Percentiles rank a stretch among this genome's conserved stretches.
These are phyloP conservation scores for Kwoniella shivajii DNA, from an alignment of 1,284 basidiomycete species.

Conservation along the genomic window DNA sequence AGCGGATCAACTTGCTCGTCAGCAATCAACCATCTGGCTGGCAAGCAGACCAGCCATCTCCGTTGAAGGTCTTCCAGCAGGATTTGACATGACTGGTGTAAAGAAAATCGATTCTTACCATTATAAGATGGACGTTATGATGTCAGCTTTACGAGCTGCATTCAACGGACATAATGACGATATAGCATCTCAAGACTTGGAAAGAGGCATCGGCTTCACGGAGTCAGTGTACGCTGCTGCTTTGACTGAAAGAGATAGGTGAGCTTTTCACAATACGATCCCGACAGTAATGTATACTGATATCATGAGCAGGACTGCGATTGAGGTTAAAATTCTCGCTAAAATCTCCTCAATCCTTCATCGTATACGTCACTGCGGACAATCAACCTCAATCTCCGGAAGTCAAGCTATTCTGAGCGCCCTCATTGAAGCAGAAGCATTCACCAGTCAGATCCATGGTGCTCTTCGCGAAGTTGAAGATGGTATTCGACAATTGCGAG, in stretches of 20 bases:
- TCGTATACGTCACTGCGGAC: conserved; percentile 25
- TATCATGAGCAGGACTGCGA: conserved; percentile 6
- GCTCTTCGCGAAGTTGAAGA: conserved; percentile 39
- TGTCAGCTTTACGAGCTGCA: conserved; percentile 69
- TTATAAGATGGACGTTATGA: conserved; percentile 65
- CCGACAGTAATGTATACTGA: neutral
- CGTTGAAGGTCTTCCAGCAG: conserved; percentile 20
- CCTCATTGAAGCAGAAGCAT: conserved; percentile 26
- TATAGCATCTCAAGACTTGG: conserved; percentile 79
- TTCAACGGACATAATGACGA: conserved; percentile 77
- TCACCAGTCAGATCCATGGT: conserved; percentile 24
- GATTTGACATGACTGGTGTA: conserved; percentile 24
- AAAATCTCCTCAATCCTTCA: conserved; percentile 11
- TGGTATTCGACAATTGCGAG: conserved; percentile 38
- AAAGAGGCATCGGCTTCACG: conserved; percentile 73
- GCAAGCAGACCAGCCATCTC: conserved; percentile 55
- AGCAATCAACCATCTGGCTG: conserved; percentile 68
- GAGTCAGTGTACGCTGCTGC: conserved; percentile 75
- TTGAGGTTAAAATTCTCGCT: conserved; percentile 9
- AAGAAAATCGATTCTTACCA: conserved; percentile 67
- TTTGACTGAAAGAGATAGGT: conserved; percentile 58
- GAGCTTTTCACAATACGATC: conserved; percentile 24
- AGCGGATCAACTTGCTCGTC: conserved; percentile 68
- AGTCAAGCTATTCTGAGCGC: conserved; percentile 19
- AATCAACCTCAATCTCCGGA: conserved; percentile 23